Evolutionary conservation across 495 filamentous ascomycete genomes (phyloP), one percentile per base, ranked within the genome.

Genomic region (Tuber umbilicatum): DNA sequence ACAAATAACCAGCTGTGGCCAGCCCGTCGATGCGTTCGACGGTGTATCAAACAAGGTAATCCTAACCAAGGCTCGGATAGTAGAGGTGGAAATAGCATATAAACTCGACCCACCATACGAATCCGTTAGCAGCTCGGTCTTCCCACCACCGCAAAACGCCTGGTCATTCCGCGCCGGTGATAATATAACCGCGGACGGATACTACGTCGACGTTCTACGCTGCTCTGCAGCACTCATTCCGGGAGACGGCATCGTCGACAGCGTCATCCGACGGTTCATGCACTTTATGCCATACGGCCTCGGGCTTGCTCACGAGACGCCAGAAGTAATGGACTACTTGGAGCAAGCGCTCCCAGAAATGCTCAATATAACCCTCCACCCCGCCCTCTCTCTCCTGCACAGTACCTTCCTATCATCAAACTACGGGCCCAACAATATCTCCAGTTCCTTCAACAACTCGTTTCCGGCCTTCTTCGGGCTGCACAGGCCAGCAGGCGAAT

Each of bases 41-140:
- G 73, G 75, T n/a, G n/a, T 74, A 7, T 19, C 41, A 2, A 31
- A 71, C 27, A 73, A 77, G 17, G 42, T 68, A 27, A 71, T 73
- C 23, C 42, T 78, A 27, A 39, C 41, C 31, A 71, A 74, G 14
- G 77, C 75, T n/a, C 67, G 40, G 31, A 64, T 77, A 17, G 68
- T 73, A 7, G 47, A 45, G 3, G 42, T 78, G 12, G 77, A 79
- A 68, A 78, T 79, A 47, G 77, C 77, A 16, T 74, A 78, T 17
- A 79, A 79, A 50, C 38, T 79, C 39, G 71, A 79, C 19, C 77
- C 77, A 9, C 71, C 75, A 9, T 79, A 79, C n/a, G 70, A 74
- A 38, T 71, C 76, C 41, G 75, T 69, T 23, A 73, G 70, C 47
- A 41, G 73, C 7, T 43, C 60, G 2, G 21, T 69, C 17, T 79